Evolutionary conservation across 2,329 filamentous ascomycete species (phyloP), one percentile per base, ranked within the genome.

Genomic region (Fusarium sp.): DNA sequence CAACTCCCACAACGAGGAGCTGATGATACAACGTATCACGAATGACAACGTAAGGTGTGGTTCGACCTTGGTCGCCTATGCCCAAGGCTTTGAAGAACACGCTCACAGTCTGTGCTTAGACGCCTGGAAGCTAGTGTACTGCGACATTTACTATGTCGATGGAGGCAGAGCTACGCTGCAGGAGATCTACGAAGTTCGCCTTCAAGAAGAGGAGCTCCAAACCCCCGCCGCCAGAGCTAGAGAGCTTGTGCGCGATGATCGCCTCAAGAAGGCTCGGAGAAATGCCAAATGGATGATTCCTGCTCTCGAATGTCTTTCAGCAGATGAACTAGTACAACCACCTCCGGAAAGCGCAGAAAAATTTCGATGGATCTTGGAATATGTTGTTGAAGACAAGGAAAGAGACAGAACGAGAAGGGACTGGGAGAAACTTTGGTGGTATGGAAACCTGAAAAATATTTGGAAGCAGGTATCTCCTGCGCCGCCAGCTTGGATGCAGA

Each of bases 251-350:
- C 49, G 65, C 4, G 1, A 5, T 2, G 20, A 47, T 14, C 24
- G 3, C 0, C 37, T 64, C 7, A 64, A 46, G 22, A 6, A 13
- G 13, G 65, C 65, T 51, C 65, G 62, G 20, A 57, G 58, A 33
- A 70, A 70, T 32, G 62, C 67, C 2, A 58, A 51, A 43, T 68
- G 49, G 52, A 62, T 70, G 50, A 70, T 70, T 39, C 53, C 67
- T 32, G 52, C 45, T 4, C 45, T 70, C 3, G 49, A 57, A 26
- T 7, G 20, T 15, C 44, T 64, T n/a, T 58, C 57, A 15, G 9
- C 37, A 3, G 41, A 68, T 0, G 53, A 51, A 14, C n/a, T 13
- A 47, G n/a, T 7, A 22, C 51, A 61, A 43, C 22, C 17, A 6
- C 5, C 3, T 22, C 22, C 22, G 5, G 22, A 20, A 20, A 20